phyloP scores from a whole-genome alignment of 2,329 filamentous ascomycete genomes.

The Talaromyces verruculosus region DNA sequence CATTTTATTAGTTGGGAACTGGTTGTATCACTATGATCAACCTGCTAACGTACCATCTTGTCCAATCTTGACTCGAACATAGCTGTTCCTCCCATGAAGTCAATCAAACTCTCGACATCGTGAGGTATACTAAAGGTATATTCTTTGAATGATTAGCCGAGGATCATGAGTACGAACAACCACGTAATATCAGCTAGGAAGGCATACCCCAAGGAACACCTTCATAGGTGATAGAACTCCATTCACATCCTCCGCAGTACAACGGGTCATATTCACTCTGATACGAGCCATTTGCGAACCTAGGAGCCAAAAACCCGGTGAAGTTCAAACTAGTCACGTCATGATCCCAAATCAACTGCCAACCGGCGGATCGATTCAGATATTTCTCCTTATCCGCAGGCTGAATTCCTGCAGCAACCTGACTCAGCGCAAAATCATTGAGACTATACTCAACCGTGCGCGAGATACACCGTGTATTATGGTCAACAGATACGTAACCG shows the following conservation, averaged over 20 bases:
- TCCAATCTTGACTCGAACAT: slow-evolving; percentile 60
- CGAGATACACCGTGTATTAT: slow-evolving; percentile 61
- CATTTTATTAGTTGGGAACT: not conserved
- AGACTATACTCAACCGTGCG: slow-evolving; percentile 67
- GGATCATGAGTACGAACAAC: not conserved
- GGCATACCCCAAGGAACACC: slow-evolving; percentile 56
- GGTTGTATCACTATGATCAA: not conserved
- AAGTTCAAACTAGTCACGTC: slow-evolving; percentile 59
- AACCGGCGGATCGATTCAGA: slow-evolving; percentile 64
- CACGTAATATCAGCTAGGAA: not conserved
- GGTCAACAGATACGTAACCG: slow-evolving; percentile 62
- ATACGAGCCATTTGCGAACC: slow-evolving; percentile 50
- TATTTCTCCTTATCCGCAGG: slow-evolving; percentile 54
- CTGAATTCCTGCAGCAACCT: slow-evolving; percentile 54
- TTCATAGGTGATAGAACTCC: slow-evolving; percentile 62
- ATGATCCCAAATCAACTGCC: slow-evolving; percentile 70
- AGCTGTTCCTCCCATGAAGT: slow-evolving; percentile 53
- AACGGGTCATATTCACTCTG: slow-evolving; percentile 49
- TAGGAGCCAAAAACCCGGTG: slow-evolving; percentile 57
- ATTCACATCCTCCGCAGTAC: slow-evolving; percentile 65
- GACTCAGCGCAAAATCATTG: slow-evolving; percentile 62
- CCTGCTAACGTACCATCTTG: slow-evolving; percentile 45
- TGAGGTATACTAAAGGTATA: slow-evolving; percentile 69
- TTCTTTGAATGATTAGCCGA: slow-evolving; percentile 25
- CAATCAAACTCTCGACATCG: slow-evolving; percentile 59